These are phyloP conservation scores for Albatrellus sp. DNA, from an alignment of 1,284 basidiomycete genomes.

Conservation along the genomic window DNA sequence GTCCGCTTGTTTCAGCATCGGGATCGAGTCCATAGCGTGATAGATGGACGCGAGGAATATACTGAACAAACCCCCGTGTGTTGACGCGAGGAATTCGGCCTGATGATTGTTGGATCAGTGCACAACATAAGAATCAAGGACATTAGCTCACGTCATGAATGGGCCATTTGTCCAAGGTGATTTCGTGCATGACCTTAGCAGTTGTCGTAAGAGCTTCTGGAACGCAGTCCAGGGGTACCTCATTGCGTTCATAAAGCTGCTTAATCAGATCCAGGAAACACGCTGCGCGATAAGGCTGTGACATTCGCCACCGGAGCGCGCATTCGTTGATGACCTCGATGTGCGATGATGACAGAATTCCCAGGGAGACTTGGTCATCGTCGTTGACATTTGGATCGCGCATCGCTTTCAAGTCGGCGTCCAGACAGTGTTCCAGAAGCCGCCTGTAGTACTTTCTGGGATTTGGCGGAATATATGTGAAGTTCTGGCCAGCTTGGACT, in stretches of 20 bases:
- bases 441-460: conserved; percentile 78
- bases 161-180: conserved; percentile 69
- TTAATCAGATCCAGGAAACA: conserved; percentile 85
- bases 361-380: conserved; percentile 91
- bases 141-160: conserved; percentile 56
- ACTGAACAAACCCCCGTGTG: conserved; percentile 72
- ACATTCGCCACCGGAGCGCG: conserved; percentile 82
- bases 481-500: conserved; percentile 55
- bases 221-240: conserved; percentile 90
- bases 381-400: conserved; percentile 79
- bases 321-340: conserved; percentile 81
- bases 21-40: conserved; percentile 68
- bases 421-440: conserved; percentile 75
- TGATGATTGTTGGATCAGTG: conserved; percentile 16
- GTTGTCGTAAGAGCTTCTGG: conserved; percentile 78
- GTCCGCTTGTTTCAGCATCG: conserved; percentile 58
- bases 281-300: conserved; percentile 64
- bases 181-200: conserved; percentile 57
- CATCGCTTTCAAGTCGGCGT: conserved; percentile 84
- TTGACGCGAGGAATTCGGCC: conserved; percentile 52
- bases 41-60: conserved; percentile 81
- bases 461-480: conserved; percentile 87
- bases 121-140: neutral
- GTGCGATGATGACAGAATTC: conserved; percentile 79
- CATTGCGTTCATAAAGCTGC: conserved; percentile 78